phyloP scores from a whole-genome alignment of 139 green algal species.

The Chlamydomonas sphaeroides region DNA sequence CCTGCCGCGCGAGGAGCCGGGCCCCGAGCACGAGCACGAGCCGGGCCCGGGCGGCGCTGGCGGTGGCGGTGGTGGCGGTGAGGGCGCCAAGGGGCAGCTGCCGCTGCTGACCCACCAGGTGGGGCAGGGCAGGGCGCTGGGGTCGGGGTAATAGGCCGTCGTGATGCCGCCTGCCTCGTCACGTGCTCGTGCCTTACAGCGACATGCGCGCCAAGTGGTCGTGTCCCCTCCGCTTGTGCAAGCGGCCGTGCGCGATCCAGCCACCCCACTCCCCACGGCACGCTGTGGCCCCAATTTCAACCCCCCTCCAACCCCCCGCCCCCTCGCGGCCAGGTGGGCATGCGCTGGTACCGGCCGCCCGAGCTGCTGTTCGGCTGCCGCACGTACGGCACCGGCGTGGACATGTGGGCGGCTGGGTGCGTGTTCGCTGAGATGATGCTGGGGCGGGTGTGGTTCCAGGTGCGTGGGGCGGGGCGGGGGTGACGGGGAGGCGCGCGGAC shows the following conservation, averaged over 20 bases:
- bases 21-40: too few species aligned
- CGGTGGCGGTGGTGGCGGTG: background rate
- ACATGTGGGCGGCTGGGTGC: constrained; percentile 89
- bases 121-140: too few species aligned
- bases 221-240: background rate
- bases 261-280: too few species aligned
- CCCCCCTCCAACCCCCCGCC: too few species aligned
- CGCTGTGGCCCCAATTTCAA: too few species aligned
- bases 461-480: background rate
- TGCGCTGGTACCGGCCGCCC: constrained; percentile 84
- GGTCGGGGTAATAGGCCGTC: too few species aligned
- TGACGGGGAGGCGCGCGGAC: too few species aligned
- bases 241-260: too few species aligned
- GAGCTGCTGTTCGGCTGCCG: constrained; percentile 84
- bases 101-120: constrained; percentile 30
- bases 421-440: constrained; percentile 86
- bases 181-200: too few species aligned
- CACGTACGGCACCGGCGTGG: constrained; percentile 75
- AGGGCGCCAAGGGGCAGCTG: background rate
- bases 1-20: constrained; percentile 56
- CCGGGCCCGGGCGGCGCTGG: too few species aligned
- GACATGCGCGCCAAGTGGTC: background rate
- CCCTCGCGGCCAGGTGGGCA: constrained; percentile 74
- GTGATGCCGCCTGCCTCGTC: too few species aligned
- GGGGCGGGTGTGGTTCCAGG: constrained; percentile 74